Base-by-base conservation (phyloP, 2,329 filamentous ascomycete genomes). In the Colletotrichum tofieldiae region DNA sequence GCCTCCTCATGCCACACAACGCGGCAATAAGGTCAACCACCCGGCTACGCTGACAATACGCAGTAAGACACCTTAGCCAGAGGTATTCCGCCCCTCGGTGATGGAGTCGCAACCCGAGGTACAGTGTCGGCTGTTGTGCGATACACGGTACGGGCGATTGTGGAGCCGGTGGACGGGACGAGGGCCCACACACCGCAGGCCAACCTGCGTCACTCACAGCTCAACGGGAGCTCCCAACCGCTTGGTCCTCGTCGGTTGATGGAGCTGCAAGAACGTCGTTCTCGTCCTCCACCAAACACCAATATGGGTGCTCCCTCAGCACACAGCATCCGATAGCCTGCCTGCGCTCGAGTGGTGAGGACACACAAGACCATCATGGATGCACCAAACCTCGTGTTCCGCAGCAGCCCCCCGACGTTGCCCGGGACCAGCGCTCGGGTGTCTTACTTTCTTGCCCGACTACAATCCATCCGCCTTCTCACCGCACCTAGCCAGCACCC, bases 71-170 rank as follows among this genome's bases (percentile, higher is more conserved):
- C 35, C 37, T 41, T 9, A 37, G 20, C 11, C 43, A n/a, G 1
- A 43, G 43, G 47, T 18, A 47, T 6, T 45, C 23, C 7, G 14
- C 18, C 26, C 23, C 56, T 71, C 67, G 47, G 63, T 20, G 67
- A 52, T 67, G 45, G 29, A 54, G 47, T 65, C 60, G 70, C 47
- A 49, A 56, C 66, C 37, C 70, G 45, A 64, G 23, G 18, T 39
- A 72, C 70, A 65, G 66, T 72, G 39, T 65, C 59, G 59, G 52
- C 20, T 9, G 23, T 65, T 49, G 26, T 56, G 32, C 52, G 23
- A 69, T 47, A 51, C 59, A 72, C 70, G 5, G 70, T 70, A 60
- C 70, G 60, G 70, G 54, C 29, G 66, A 59, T 54, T 47, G 47
- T 65, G 70, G 70, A 18, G 55, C 39, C 41, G 20, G 18, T n/a